Conservation (phyloP, 768 basidiomycete genomes). For the Lentinula lateritia region DNA sequence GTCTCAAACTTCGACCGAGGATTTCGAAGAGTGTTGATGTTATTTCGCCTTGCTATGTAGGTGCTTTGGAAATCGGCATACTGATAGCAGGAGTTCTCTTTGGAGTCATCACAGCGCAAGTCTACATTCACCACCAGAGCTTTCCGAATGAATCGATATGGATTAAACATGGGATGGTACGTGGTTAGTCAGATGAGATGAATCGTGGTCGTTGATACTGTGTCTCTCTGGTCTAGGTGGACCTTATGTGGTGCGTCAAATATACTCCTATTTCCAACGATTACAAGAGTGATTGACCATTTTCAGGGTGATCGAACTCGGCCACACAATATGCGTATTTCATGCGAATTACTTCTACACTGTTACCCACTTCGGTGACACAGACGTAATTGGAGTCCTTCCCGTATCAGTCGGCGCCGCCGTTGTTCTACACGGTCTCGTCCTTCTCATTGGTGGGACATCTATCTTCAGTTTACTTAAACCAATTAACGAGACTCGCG, state of each 20-base stretch:
- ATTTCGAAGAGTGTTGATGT: not conserved
- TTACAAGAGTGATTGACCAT: too few species aligned
- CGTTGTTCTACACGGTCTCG: not conserved
- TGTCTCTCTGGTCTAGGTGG: not conserved
- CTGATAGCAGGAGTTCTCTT: not conserved
- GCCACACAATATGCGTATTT: not conserved
- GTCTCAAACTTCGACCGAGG: not conserved
- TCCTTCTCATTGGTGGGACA: not conserved
- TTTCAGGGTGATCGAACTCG: not conserved
- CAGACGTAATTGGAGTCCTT: not conserved
- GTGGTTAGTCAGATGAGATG: not conserved
- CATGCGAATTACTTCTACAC: constrained; percentile 1
- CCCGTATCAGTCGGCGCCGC: not conserved
- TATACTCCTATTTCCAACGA: not conserved
- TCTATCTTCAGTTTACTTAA: not conserved
- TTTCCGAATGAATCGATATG: not conserved
- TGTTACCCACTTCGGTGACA: not conserved
- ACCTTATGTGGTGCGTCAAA: not conserved
- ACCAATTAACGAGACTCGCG: not conserved
- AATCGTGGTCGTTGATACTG: not conserved
- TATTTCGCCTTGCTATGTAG: not conserved
- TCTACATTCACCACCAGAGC: not conserved
- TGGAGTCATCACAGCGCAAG: not conserved
- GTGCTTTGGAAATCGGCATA: not conserved
- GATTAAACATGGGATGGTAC: not conserved